Evolutionary conservation across 2,329 filamentous ascomycete species (phyloP).

Genomic region (Xylariomycetidae sp.): DNA sequence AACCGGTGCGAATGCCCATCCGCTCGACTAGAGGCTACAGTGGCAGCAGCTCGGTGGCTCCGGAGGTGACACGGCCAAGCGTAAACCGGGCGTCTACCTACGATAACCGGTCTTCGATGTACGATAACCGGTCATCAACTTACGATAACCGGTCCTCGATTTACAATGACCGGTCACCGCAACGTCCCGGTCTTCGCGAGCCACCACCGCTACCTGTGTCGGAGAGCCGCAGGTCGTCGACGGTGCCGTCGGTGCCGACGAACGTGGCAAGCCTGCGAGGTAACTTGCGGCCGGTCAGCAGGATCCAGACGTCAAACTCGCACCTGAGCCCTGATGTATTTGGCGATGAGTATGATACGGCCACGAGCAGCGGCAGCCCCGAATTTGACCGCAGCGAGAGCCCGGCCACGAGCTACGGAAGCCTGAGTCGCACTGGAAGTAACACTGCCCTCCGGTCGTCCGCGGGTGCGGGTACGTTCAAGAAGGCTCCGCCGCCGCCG

Average conservation of each 20-base stretch:
- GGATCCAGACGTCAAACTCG: conserved; percentile 33
- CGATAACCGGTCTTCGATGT: conserved; percentile 2
- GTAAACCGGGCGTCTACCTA: conserved; percentile 23
- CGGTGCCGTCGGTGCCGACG: conserved; percentile 14
- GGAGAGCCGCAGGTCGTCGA: conserved; percentile 17
- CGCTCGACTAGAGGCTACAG: conserved; percentile 30
- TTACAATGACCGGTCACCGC: conserved; percentile 2
- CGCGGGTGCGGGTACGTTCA: conserved; percentile 11
- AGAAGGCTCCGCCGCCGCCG: conserved; percentile 40
- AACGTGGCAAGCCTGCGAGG: conserved; percentile 33
- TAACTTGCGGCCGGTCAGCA: conserved; percentile 40
- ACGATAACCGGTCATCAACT: conserved; percentile 3
- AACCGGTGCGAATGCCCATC: conserved; percentile 38
- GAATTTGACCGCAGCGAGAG: conserved; percentile 45
- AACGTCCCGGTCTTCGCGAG: conserved; percentile 22
- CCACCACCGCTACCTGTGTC: conserved; percentile 19
- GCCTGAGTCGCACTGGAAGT: conserved; percentile 42
- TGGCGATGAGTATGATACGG: conserved; percentile 43
- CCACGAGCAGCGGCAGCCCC: conserved; percentile 45
- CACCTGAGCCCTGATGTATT: conserved; percentile 38
- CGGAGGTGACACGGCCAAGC: conserved; percentile 20
- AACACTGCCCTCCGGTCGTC: conserved; percentile 21
- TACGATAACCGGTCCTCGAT: conserved; percentile 7
- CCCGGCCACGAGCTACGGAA: conserved; percentile 51
- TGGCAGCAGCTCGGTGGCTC: conserved; percentile 18